Evolutionary conservation across 2,329 filamentous ascomycete species (phyloP).

Genomic region (Pseudofabraea citricarpa): DNA sequence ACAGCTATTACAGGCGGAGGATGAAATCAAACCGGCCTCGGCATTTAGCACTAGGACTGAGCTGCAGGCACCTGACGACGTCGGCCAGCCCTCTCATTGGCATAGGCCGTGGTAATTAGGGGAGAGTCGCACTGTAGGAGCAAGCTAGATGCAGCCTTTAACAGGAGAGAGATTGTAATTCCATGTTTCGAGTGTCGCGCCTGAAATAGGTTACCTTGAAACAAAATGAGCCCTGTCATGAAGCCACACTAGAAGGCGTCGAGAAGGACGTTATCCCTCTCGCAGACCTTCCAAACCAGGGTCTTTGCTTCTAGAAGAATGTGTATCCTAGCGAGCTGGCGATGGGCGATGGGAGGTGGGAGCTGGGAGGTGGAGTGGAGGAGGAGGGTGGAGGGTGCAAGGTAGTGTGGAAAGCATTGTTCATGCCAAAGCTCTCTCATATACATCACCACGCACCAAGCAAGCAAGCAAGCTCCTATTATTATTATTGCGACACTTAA

Average conservation of each 20-base stretch:
- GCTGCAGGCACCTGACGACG: too few species aligned
- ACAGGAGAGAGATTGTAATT: not conserved
- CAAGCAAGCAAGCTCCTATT: too few species aligned
- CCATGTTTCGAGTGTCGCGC: not conserved
- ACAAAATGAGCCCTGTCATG: not conserved
- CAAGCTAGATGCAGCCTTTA: not conserved
- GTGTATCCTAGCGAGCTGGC: not conserved
- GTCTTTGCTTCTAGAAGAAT: not conserved
- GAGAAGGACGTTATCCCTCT: conserved; percentile 1
- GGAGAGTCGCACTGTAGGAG: too few species aligned
- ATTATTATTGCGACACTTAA: too few species aligned
- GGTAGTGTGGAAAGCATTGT: too few species aligned
- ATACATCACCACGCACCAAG: too few species aligned
- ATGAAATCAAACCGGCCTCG: too few species aligned
- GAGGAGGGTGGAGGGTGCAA: too few species aligned
- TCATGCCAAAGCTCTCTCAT: not conserved
- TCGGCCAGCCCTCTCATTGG: too few species aligned
- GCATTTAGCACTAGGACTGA: too few species aligned
- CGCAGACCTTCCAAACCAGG: not conserved
- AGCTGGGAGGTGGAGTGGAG: not conserved
- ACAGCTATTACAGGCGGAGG: too few species aligned
- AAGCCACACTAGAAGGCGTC: not conserved
- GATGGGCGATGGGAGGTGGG: not conserved
- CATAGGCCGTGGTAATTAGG: too few species aligned
- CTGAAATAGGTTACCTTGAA: conserved; percentile 1